Evolutionary conservation across 2,329 filamentous ascomycete genomes (phyloP).

Genomic region (Mycosphaerella sp.): DNA sequence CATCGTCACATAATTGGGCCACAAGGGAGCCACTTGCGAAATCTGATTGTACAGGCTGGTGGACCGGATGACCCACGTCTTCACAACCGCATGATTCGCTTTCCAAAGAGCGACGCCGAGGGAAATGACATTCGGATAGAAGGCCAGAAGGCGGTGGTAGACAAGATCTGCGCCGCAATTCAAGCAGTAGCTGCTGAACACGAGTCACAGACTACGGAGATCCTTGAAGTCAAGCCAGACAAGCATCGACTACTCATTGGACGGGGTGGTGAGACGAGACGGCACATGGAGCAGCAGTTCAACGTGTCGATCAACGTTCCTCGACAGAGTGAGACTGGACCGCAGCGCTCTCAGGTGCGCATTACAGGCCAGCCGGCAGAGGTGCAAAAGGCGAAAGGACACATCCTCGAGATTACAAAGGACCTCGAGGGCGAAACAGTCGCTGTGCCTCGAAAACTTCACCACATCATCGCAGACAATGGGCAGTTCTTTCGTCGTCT

Average conservation of each 20-base stretch:
- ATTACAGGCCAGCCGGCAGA: conserved; percentile 71
- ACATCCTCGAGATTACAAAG: conserved; percentile 73
- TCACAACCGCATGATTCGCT: conserved; percentile 84
- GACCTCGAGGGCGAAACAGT: conserved; percentile 83
- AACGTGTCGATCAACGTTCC: conserved; percentile 84
- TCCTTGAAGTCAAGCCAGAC: conserved; percentile 74
- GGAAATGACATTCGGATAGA: conserved; percentile 76
- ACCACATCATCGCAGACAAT: conserved; percentile 80
- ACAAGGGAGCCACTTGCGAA: conserved; percentile 75
- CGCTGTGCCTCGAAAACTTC: conserved; percentile 72
- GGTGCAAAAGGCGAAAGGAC: conserved; percentile 79
- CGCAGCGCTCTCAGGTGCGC: conserved; percentile 77
- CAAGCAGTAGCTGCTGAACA: conserved; percentile 74
- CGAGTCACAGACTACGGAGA: conserved; percentile 72
- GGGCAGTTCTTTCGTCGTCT: conserved; percentile 91
- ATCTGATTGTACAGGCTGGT: conserved; percentile 80
- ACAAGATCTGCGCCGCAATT: conserved; percentile 81
- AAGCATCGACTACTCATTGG: conserved; percentile 91
- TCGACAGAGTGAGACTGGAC: conserved; percentile 62
- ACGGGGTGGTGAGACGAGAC: conserved; percentile 80
- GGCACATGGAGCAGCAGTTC: conserved; percentile 78
- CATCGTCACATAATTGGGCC: conserved; percentile 85
- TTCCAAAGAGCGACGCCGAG: conserved; percentile 82
- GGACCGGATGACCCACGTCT: conserved; percentile 80
- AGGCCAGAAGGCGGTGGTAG: conserved; percentile 74